phyloP scores from a whole-genome alignment of 345 rosid genomes.

The Passiflora organensis region DNA sequence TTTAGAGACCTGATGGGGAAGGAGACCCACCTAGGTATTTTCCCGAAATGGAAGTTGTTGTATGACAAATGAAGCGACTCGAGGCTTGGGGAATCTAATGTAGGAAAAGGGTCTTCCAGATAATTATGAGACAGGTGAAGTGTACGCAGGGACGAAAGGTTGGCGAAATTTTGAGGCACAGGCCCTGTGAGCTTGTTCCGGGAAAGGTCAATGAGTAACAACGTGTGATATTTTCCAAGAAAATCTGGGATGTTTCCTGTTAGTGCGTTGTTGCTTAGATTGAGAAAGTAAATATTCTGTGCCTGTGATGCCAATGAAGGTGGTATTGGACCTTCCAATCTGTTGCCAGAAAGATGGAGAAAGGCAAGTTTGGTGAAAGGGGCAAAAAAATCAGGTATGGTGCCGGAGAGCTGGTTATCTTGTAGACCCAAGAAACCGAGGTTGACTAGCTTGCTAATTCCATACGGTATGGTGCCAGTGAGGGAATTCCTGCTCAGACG shows the following conservation, averaged over 20 bases:
- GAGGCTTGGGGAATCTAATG: too few relatives aligned
- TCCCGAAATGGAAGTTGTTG: too few relatives aligned
- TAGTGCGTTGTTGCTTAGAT: background rate
- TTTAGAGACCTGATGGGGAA: too few relatives aligned
- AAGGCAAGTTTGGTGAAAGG: too few relatives aligned
- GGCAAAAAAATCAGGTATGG: background rate
- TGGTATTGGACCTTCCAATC: background rate
- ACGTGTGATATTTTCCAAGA: background rate
- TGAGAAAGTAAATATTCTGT: background rate
- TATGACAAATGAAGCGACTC: too few relatives aligned
- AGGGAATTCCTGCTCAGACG: background rate
- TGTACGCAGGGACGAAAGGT: too few relatives aligned
- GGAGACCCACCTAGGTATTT: too few relatives aligned
- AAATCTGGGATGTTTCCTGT: background rate
- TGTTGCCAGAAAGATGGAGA: background rate
- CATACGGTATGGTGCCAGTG: background rate
- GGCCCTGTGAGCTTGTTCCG: background rate
- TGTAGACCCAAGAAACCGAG: background rate
- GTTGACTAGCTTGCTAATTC: background rate
- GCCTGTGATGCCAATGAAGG: background rate
- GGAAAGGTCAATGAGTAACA: background rate
- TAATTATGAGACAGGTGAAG: too few relatives aligned
- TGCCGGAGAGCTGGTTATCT: background rate
- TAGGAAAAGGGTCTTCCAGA: too few relatives aligned
- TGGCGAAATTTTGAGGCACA: background rate